Evolutionary conservation across 495 filamentous ascomycete species (phyloP).

Genomic region (Copromyces sp.): DNA sequence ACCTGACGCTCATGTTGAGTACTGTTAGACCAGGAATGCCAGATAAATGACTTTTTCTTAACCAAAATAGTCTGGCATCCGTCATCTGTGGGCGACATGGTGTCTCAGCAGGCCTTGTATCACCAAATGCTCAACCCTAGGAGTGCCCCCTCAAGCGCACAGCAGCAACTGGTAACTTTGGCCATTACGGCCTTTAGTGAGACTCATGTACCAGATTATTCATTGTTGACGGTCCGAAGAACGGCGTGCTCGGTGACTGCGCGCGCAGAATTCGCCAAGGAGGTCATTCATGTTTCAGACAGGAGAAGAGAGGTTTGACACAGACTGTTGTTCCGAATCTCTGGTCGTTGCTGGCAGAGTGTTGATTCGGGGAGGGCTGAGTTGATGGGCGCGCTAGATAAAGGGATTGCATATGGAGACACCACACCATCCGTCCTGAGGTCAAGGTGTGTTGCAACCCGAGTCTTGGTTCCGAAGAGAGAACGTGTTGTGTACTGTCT

Average conservation of each 20-base stretch:
- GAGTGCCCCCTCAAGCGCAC: neutral
- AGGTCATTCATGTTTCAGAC: neutral
- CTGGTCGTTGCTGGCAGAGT: neutral
- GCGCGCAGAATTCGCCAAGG: neutral
- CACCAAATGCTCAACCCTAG: conserved; percentile 4
- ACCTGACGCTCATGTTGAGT: neutral
- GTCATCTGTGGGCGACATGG: conserved; percentile 14
- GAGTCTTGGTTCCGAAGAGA: neutral
- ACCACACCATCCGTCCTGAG: neutral
- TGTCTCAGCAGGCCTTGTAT: conserved; percentile 13
- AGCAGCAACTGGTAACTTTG: neutral
- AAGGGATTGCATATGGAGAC: neutral
- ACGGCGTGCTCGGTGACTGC: neutral
- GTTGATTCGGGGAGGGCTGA: neutral
- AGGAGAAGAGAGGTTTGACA: neutral
- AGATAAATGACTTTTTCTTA: conserved; percentile 5
- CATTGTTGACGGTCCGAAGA: neutral
- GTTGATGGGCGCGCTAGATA: neutral
- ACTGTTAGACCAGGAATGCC: neutral
- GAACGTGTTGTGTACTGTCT: neutral
- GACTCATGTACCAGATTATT: neutral
- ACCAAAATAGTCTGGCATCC: conserved; percentile 5
- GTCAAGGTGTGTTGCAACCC: neutral
- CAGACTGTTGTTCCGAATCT: neutral
- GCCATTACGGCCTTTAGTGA: neutral